These are phyloP conservation scores for Tetrahymena elliotti DNA, from an alignment of 73 alveolate genomes.

Conservation along the genomic window DNA sequence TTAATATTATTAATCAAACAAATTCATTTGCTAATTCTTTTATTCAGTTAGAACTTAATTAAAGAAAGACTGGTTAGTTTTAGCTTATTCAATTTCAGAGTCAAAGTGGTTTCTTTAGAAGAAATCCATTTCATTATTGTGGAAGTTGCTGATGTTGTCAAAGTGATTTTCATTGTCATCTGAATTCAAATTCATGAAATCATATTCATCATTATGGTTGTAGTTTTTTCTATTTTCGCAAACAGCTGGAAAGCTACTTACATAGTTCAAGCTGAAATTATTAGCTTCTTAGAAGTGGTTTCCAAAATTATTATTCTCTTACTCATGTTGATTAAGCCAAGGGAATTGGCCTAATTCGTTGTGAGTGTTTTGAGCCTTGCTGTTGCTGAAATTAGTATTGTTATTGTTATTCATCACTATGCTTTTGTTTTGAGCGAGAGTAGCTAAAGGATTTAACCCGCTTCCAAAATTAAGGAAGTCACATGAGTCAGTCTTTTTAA, in stretches of 20 bases:
- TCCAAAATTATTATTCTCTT: neutral
- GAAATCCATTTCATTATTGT: neutral
- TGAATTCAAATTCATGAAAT: neutral
- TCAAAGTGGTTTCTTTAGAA: neutral
- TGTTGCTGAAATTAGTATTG: neutral
- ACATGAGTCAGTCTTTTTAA: neutral
- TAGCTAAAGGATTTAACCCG: neutral
- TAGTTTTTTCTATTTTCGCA: neutral
- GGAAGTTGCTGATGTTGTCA: neutral
- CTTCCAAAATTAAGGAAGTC: neutral
- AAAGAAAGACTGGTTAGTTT: neutral
- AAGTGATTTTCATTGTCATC: neutral
- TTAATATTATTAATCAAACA: neutral
- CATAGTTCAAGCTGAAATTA: neutral
- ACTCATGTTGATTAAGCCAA: neutral
- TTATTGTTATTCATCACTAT: neutral
- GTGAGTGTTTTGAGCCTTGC: conserved; percentile 1
- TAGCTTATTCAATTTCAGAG: neutral
- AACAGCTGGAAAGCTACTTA: neutral
- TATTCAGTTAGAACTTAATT: neutral
- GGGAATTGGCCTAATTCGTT: neutral
- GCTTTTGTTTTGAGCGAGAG: neutral
- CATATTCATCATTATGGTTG: neutral
- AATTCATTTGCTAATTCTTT: neutral
- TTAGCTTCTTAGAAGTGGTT: neutral